Base-by-base conservation (phyloP, 2,329 filamentous ascomycete species). In the Colletotrichum incanum region DNA sequence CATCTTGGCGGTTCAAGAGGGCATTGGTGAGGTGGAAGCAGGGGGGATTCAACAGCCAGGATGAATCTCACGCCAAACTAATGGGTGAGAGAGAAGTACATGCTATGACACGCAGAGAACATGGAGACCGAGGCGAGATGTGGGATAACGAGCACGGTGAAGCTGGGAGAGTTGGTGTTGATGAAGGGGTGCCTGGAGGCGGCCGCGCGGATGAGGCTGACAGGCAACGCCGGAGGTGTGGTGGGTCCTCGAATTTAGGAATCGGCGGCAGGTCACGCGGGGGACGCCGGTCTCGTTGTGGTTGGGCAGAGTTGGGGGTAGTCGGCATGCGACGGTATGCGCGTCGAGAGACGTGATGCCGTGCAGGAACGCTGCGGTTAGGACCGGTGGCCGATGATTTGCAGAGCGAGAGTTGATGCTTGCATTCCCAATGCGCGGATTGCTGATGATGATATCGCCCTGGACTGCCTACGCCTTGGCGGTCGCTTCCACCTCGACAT, bases 271-370 rank as follows among this genome's bases (percentile, higher is more conserved):
- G 65, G 68, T 71, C 68, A 71, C 58, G 68, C 64, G 68, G 41
- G 49, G 68, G 43, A 54, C 37, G 41, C 49, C 64, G 56, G 39
- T 16, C 3, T 20, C 31, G 31, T 14, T 28, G 47, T 61, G 63
- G 56, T 67, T 71, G 64, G 64, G 50, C 50, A 39, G 39, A 6
- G 11, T 54, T 39, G 50, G 26, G 26, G 47, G 31, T 50, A n/a
- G 23, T 47, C 49, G 59, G 66, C 54, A 71, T 66, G 54, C 71
- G 84, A 59, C 49, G 59, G 65, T 54, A 71, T 66, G 63, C 71
- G 84, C 49, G 47, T 54, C 23, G 45, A 31, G 34, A 31, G 62
- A n/a, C 50, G 68, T 68, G 64, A 71, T 43, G 64, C 37, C 16
- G 64, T 31, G 39, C 52, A 66, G 56, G 18, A 23, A 20, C 39